A percentile compares a stretch with the other conserved stretches of the same genome.
Conservation (phyloP, 2,329 filamentous ascomycete species). For the Cladosporium sp. region DNA sequence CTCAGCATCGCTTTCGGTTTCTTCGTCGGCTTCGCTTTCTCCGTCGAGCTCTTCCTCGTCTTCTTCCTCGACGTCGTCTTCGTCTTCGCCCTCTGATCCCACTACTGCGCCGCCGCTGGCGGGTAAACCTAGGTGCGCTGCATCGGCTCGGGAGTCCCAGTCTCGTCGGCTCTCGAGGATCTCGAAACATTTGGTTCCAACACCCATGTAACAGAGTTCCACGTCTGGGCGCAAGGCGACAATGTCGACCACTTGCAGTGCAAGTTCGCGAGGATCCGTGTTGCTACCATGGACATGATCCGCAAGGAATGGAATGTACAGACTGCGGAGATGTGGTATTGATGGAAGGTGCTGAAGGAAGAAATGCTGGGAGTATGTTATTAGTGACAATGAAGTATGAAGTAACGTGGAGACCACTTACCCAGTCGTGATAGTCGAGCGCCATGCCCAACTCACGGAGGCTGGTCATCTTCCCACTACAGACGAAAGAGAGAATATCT, state of each 20-base stretch:
- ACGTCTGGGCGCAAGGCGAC: slow-evolving; percentile 72
- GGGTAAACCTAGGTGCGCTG: not conserved
- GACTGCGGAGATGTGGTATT: slow-evolving; percentile 64
- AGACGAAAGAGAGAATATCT: slow-evolving; percentile 68
- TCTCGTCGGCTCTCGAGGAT: slow-evolving; percentile 61
- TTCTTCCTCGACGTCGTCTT: slow-evolving; percentile 41
- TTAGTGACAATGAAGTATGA: not conserved
- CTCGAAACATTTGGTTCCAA: slow-evolving; percentile 76
- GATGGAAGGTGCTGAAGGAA: slow-evolving; percentile 72
- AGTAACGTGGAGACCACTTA: slow-evolving; percentile 42
- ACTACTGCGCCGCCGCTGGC: slow-evolving; percentile 19
- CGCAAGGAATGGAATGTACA: slow-evolving; percentile 66
- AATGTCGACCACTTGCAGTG: slow-evolving; percentile 72
- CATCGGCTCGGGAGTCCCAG: slow-evolving; percentile 27
- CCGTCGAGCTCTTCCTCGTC: slow-evolving; percentile 44
- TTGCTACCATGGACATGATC: slow-evolving; percentile 54
- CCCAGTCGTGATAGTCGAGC: slow-evolving; percentile 74
- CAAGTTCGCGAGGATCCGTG: slow-evolving; percentile 64
- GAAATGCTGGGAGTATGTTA: slow-evolving; percentile 54
- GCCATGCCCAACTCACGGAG: slow-evolving; percentile 68
- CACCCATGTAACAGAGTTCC: slow-evolving; percentile 71
- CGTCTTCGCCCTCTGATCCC: slow-evolving; percentile 29
- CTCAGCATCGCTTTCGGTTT: slow-evolving; percentile 41
- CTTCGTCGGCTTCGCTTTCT: slow-evolving; percentile 43
- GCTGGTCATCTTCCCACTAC: slow-evolving; percentile 68